Base-by-base conservation (phyloP, 805 yeast genomes). In the Wickerhamomyces pijperi region DNA sequence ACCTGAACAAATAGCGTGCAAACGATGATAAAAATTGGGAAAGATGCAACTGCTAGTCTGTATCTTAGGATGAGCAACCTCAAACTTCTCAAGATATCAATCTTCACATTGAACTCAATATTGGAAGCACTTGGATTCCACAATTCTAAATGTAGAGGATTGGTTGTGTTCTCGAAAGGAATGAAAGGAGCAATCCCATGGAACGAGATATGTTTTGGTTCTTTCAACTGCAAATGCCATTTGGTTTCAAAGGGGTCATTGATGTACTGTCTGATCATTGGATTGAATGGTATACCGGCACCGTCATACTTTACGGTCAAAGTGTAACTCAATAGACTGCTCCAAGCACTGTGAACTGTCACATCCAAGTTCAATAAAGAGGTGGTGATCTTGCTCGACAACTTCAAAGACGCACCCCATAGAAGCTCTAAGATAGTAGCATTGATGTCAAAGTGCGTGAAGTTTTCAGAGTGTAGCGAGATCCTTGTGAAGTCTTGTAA, bases 151-250 rank as follows among this genome's bases (percentile, higher is more conserved):
- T 64, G 64, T 17, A 72, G 42, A 14, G 60, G 57, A 37, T 45
- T 40, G 3, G 34, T 23, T 19, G 40, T 28, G 20, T 32, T 35
- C 32, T 36, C 36, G 41, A 67, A 76, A 4, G 92, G 87, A 2
- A 77, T 70, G 50, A 61, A 82, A 2, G 88, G 90, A 0, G 92
- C 77, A 19, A 75, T 67, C 21, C 83, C 81, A 51, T 83, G 90
- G 31, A 66, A 58, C 37, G 61, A 61, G 31, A 66, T 55, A 42
- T 51, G 63, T 42, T 64, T 64, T 57, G 18, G 55, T 4, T 62
- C 54, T 6, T 62, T 54, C 1, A 78, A 42, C 40, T 78, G 68
- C 8, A 81, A 58, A 49, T 78, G 82, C 87, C 90, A 88, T 59
- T 85, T 86, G 0, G 85, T 70, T 54, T 88, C 96, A 47, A 63